Evolutionary conservation across 345 rosid species (phyloP).

Genomic region (Hypericum androsaemum): DNA sequence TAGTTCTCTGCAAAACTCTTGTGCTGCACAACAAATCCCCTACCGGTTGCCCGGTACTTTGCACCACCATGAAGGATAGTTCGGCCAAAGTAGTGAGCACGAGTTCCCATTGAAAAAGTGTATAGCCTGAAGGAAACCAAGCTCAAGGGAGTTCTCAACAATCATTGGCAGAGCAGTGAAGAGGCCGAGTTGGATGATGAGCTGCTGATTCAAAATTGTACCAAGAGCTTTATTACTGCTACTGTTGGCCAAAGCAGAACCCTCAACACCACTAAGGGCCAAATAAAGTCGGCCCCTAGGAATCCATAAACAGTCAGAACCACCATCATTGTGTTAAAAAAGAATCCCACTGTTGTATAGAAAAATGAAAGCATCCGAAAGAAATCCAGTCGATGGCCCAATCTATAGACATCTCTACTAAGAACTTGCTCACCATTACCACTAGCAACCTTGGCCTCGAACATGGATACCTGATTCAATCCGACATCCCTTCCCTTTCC

Average conservation of each 20-base stretch:
- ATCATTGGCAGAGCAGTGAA: constrained; percentile 98
- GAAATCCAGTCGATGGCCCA: constrained; percentile 96
- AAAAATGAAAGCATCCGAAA: constrained; percentile 95
- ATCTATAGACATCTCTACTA: constrained; percentile 92
- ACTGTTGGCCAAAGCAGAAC: constrained; percentile 41
- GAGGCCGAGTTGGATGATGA: constrained; percentile 75
- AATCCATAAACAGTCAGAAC: constrained; percentile 84
- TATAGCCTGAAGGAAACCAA: constrained; percentile 84
- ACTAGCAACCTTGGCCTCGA: constrained; percentile 97
- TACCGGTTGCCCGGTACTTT: constrained; percentile 93
- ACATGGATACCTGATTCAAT: constrained; percentile 90
- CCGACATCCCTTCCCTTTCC: constrained; percentile 99
- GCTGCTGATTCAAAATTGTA: constrained; percentile 76
- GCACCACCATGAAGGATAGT: constrained; percentile 97
- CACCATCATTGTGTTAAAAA: constrained; percentile 90
- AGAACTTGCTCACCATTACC: constrained; percentile 97
- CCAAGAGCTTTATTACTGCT: constrained; percentile 45
- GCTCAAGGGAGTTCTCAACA: constrained; percentile 89
- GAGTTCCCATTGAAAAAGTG: constrained; percentile 95
- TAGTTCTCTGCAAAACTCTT: constrained; percentile 85
- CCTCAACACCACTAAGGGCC: constrained; percentile 87
- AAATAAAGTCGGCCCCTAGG: constrained; percentile 90
- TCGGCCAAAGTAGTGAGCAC: constrained; percentile 91
- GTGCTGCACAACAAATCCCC: constrained; percentile 95
- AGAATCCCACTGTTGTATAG: constrained; percentile 89